Conservation (phyloP, 192 early-diverging fungal species). For the Mortierella claussenii region DNA sequence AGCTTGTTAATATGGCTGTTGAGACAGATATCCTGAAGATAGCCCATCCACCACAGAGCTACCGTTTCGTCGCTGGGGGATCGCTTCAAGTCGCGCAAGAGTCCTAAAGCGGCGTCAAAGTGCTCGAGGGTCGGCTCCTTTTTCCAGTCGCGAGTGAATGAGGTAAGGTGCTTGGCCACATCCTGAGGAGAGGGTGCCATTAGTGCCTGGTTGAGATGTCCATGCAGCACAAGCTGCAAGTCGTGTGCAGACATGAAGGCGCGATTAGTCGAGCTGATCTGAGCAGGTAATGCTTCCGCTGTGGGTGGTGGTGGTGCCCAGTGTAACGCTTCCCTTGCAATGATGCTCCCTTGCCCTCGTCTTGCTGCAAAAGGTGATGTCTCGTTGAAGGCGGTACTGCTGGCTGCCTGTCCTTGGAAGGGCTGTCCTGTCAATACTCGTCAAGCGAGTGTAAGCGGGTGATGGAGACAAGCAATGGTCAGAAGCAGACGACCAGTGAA, state of each 20-base stretch:
- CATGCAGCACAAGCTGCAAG: conserved; percentile 39
- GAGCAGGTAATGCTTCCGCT: too few species aligned
- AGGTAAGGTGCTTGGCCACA: conserved; percentile 23
- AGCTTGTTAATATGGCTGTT: conserved; percentile 10
- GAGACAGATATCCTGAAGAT: conserved; percentile 23
- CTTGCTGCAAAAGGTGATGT: too few species aligned
- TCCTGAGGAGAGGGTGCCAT: conserved; percentile 13
- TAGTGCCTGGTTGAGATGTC: conserved; percentile 36
- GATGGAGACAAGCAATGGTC: too few species aligned
- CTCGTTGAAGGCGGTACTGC: too few species aligned
- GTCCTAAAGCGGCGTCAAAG: conserved; percentile 21
- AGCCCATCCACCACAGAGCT: conserved; percentile 35
- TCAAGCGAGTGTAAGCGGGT: too few species aligned
- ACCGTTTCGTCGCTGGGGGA: conserved; percentile 9
- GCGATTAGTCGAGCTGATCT: too few species aligned
- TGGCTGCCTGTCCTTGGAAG: too few species aligned
- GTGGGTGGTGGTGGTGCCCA: too few species aligned
- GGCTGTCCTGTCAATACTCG: too few species aligned
- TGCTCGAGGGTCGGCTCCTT: conserved; percentile 38
- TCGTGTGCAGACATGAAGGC: conserved; percentile 22
- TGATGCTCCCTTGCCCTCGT: too few species aligned
- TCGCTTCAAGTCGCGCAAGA: conserved; percentile 15
- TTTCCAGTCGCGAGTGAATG: conserved; percentile 45
- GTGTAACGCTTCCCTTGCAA: too few species aligned
- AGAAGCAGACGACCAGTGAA: too few species aligned